phyloP scores from a whole-genome alignment of 75 land plant species.

The Cryptomeria japonica region DNA sequence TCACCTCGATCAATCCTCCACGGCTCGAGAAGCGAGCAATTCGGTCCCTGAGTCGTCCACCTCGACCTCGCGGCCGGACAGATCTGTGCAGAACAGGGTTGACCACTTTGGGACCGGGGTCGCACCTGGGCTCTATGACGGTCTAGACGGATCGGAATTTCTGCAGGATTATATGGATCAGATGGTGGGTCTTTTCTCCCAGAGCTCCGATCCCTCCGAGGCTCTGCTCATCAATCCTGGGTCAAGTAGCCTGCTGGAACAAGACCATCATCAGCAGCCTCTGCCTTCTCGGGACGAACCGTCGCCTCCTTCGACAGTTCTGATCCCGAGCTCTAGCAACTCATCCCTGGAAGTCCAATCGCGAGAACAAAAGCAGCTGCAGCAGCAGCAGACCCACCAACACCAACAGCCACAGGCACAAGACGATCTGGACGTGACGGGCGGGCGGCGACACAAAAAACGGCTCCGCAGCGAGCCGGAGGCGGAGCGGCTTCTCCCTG shows the following conservation, averaged over 20 bases:
- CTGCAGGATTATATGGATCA: not conserved
- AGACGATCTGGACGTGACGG: not conserved
- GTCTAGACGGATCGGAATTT: not conserved
- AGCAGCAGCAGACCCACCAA: not conserved
- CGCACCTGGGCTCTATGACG: not conserved
- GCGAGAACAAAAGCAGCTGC: not conserved
- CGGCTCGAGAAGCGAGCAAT: conserved; percentile 12
- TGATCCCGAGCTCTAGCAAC: conserved; percentile 12
- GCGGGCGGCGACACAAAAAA: not conserved
- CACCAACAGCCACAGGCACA: not conserved
- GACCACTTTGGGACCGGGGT: not conserved
- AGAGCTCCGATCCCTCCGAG: not conserved
- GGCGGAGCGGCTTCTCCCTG: not conserved
- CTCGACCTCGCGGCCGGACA: not conserved
- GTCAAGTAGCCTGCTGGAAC: not conserved
- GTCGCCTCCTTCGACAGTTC: not conserved
- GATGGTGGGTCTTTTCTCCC: not conserved
- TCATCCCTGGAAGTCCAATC: conserved; percentile 8
- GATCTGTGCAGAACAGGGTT: not conserved
- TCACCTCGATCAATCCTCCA: not conserved
- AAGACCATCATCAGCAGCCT: not conserved
- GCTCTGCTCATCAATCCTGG: not conserved
- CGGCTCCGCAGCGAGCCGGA: not conserved
- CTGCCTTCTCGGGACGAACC: not conserved
- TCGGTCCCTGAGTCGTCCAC: conserved; percentile 11